Conservation (phyloP, 2,329 filamentous ascomycete genomes). For the Fusarium goolgardi region DNA sequence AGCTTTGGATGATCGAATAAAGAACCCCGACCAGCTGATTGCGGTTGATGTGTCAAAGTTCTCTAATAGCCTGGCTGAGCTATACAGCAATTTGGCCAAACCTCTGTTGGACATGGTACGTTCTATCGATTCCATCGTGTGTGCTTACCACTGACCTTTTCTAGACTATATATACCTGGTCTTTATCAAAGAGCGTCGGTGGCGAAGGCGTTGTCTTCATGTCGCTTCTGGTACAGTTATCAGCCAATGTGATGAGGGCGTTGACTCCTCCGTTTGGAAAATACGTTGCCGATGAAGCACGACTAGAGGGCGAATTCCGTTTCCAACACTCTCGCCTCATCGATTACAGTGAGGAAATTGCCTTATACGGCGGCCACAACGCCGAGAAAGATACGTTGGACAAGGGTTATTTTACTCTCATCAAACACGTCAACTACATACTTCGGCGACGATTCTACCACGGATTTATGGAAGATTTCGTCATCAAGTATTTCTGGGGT, state of each 20-base stretch:
- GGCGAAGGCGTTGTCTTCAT: conserved; percentile 96
- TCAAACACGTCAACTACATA: conserved; percentile 99
- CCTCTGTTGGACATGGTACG: conserved; percentile 89
- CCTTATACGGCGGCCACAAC: conserved; percentile 89
- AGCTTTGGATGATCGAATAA: conserved; percentile 95
- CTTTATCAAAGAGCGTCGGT: conserved; percentile 92
- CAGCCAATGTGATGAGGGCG: conserved; percentile 91
- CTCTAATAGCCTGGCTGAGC: conserved; percentile 91
- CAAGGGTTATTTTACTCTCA: conserved; percentile 98
- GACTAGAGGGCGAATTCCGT: conserved; percentile 93
- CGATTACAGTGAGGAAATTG: conserved; percentile 95
- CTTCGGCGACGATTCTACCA: conserved; percentile 91
- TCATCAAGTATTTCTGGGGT: conserved; percentile 99
- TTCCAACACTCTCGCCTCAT: conserved; percentile 96
- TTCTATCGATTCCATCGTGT: background rate
- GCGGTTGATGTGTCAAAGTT: conserved; percentile 97
- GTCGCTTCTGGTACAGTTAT: conserved; percentile 92
- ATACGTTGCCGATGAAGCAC: conserved; percentile 96
- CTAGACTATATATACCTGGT: conserved; percentile 90
- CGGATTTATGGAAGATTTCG: conserved; percentile 99
- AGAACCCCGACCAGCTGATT: conserved; percentile 97
- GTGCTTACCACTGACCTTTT: conserved; percentile 41
- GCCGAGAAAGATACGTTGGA: conserved; percentile 96
- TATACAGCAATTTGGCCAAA: conserved; percentile 97
- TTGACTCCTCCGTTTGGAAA: conserved; percentile 96